Evolutionary conservation across 768 basidiomycete species (phyloP).

Genomic region (Megacollybia marginata): DNA sequence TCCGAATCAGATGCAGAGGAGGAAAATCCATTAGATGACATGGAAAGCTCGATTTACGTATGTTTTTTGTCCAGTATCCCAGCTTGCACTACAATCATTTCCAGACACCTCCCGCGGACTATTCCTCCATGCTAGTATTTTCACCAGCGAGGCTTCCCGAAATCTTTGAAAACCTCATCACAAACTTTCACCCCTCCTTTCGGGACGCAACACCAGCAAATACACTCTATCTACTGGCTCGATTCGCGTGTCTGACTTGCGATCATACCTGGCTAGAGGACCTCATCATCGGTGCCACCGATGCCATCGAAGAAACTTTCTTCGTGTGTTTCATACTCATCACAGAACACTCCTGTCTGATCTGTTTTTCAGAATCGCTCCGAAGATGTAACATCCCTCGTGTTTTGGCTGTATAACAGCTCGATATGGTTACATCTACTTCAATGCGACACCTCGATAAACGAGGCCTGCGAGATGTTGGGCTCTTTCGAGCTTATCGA

Average conservation of each 20-base stretch:
- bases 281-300: slow-evolving; percentile 83
- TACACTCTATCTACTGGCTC: slow-evolving; percentile 79
- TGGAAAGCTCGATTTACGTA: slow-evolving; percentile 38
- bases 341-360: slow-evolving; percentile 5
- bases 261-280: slow-evolving; percentile 92
- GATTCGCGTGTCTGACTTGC: slow-evolving; percentile 90
- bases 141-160: slow-evolving; percentile 70
- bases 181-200: slow-evolving; percentile 61
- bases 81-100: slow-evolving; percentile 12
- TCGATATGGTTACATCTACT: slow-evolving; percentile 89
- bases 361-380: slow-evolving; percentile 51
- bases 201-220: slow-evolving; percentile 86
- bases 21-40: slow-evolving; percentile 33
- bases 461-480: slow-evolving; percentile 73
- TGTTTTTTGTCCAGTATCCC: slow-evolving; percentile 9
- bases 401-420: slow-evolving; percentile 94
- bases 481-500: slow-evolving; percentile 82
- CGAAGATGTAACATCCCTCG: slow-evolving; percentile 78
- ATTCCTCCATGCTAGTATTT: slow-evolving; percentile 89
- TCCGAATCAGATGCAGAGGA: slow-evolving; percentile 44
- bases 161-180: slow-evolving; percentile 78
- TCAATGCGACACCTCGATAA: slow-evolving; percentile 75
- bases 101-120: slow-evolving; percentile 70
- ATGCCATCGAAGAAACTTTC: slow-evolving; percentile 86
- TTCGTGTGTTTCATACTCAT: slow-evolving; percentile 55